Base-by-base conservation (phyloP, 306 rosid species). In the Malus orientalis region DNA sequence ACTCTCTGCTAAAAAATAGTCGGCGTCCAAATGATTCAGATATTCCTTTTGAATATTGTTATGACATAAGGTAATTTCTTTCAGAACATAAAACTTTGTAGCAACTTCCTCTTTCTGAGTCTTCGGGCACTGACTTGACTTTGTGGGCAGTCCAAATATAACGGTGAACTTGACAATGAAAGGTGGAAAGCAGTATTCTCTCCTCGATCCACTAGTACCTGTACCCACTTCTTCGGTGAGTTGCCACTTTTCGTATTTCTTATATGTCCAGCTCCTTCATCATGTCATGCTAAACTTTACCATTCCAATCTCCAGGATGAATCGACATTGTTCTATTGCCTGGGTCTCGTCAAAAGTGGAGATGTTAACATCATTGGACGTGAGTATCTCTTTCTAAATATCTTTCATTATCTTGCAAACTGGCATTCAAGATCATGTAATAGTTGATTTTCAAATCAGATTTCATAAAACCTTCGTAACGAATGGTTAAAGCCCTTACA, bases 1-100 rank as follows among this genome's bases (percentile, higher is more conserved):
- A 84, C 78, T 80, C 87, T 13, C 42, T 33, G 42, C 67, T 82
- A 49, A 54, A 79, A 40, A 83, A 84, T 61, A 81, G 54, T 33
- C 86, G 87, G 57, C 74, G 36, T 61, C 1, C 81, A 69, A 22
- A 71, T 71, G 38, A 18, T 78, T 12, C 85, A 13, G 29, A 42
- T 65, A 61, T 87, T 57, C 97, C 98, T 32, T 96, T 96, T 79
- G 97, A 96, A 54, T 91, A 83, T 78, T 91, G 99, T 76, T 96
- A 96, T 74, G 78, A 80, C 76, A 22, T 78, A 38, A 86, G 91
- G 99, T 86, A 53, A 73, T 79, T 79, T 70, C 74, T 74, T 27
- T 77, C 64, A n/a, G 19, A n/a, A 38, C 22, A 69, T 49, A 67
- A 14, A 58, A 29, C 62, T 32, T 49, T 59, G 30, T 65, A 51